Evolutionary conservation across 2,329 filamentous ascomycete genomes (phyloP).

Genomic region (Phaeophleospora eucalypticola): DNA sequence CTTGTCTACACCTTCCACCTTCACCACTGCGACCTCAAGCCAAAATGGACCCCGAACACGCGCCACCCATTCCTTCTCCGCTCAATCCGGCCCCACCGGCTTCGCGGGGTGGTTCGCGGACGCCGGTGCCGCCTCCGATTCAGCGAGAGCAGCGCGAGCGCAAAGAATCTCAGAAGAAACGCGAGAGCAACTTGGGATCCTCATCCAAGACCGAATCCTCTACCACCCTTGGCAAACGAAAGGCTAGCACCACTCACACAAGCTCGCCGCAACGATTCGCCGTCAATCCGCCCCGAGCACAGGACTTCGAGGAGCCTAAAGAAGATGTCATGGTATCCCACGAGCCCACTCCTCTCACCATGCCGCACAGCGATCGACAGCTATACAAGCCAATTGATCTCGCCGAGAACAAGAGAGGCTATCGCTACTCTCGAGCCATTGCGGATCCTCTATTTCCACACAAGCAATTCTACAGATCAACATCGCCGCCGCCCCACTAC

Average conservation of each 20-base stretch:
- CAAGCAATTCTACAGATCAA: constrained; percentile 82
- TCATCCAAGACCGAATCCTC: constrained; percentile 8
- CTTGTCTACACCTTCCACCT: too few species aligned
- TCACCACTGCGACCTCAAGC: too few species aligned
- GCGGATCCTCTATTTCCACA: constrained; percentile 83
- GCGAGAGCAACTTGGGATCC: constrained; percentile 34
- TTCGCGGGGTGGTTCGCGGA: constrained; percentile 27
- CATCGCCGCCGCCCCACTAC: constrained; percentile 77
- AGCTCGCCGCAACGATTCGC: constrained; percentile 49
- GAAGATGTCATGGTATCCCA: constrained; percentile 45
- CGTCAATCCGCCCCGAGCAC: constrained; percentile 44
- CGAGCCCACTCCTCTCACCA: constrained; percentile 43
- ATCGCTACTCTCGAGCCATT: constrained; percentile 86
- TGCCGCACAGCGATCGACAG: constrained; percentile 40
- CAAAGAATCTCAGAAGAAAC: constrained; percentile 50
- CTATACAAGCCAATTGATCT: constrained; percentile 49
- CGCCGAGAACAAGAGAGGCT: constrained; percentile 65
- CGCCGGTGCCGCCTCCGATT: constrained; percentile 36
- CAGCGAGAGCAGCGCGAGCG: constrained; percentile 51
- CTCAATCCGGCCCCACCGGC: constrained; percentile 58
- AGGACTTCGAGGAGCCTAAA: constrained; percentile 49
- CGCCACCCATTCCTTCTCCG: constrained; percentile 67
- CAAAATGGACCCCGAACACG: too few species aligned
- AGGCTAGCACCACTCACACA: constrained; percentile 33
- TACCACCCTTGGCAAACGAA: constrained; percentile 32